Evolutionary conservation across 352 stramenopile genomes (phyloP), one percentile per base, ranked within the genome.

Genomic region (Pythium scleroteichum): DNA sequence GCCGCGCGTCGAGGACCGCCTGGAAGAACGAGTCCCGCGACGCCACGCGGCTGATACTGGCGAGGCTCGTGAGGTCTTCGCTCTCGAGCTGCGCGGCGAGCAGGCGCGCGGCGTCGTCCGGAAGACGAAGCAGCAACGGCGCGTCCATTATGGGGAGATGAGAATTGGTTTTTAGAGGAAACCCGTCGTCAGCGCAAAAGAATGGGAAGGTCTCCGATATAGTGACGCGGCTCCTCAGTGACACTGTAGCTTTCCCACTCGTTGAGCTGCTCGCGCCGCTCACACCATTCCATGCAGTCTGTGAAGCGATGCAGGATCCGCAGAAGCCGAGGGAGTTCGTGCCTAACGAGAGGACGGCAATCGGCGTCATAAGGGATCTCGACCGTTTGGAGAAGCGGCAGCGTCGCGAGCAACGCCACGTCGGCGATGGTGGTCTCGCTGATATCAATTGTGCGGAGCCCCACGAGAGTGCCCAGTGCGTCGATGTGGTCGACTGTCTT

Each of bases 11-110:
- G 9, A 33, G 51, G 2, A n/a, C 26, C 23, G 9, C 13, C 39
- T 58, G 51, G 51, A 49, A 58, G 39, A n/a, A 58, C 24, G 51
- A 58, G 51, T 45, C 17, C 6, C 24, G 39, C 10, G 51, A 27
- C 9, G 51, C 35, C 5, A 5, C 19, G 16, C 51, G 38, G 17
- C 19, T 58, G 4, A 29, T 8, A 3, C 4, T 3, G 0, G 51
- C 9, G 4, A 45, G 13, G 12, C 14, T 17, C 41, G 27, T 26
- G 53, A 60, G 26, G 29, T 44, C 53, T 12, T 39, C 1, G 16
- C 17, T 3, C 20, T 41, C 26, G 17, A 60, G 53, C 7, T 44
- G 45, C 17, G 53, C 19, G 16, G 22, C 26, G 3, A 60, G 27
- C 26, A 6, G 24, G 10, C 53, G 26, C 12, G 40, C 41, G 2